These are phyloP conservation scores for Kwoniella heveanensis DNA, from an alignment of 768 basidiomycete genomes.

Conservation along the genomic window DNA sequence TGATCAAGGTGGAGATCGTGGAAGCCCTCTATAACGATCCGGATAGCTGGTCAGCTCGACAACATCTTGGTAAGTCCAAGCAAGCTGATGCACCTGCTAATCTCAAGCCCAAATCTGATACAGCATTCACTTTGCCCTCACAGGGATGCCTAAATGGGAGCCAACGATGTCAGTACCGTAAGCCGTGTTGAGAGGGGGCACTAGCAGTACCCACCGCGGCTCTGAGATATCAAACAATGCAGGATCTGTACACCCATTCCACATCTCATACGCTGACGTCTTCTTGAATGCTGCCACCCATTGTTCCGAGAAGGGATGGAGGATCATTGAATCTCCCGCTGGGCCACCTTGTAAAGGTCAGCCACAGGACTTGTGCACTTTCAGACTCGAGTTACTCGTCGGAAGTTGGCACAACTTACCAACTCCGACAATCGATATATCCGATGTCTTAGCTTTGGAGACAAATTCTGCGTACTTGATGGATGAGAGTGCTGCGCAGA, in stretches of 20 bases:
- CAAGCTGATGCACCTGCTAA: conserved; percentile 61
- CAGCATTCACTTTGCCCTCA: conserved; percentile 82
- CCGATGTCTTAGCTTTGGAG: conserved; percentile 64
- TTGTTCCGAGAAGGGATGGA: conserved; percentile 76
- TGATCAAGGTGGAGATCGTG: conserved; percentile 92
- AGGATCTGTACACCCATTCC: conserved; percentile 89
- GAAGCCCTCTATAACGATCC: conserved; percentile 67
- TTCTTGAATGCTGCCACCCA: conserved; percentile 88
- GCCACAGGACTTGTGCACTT: background rate
- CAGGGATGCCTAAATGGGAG: conserved; percentile 75
- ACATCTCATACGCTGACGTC: conserved; percentile 84
- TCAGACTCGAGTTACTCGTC: background rate
- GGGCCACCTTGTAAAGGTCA: conserved; percentile 22
- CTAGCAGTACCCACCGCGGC: conserved; percentile 69
- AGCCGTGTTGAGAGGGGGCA: too few species aligned
- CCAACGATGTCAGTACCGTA: background rate
- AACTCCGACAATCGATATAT: conserved; percentile 58
- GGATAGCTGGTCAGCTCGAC: background rate
- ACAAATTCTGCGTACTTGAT: conserved; percentile 89
- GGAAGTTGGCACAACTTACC: conserved; percentile 23
- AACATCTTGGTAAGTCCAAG: background rate
- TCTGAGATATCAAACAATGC: conserved; percentile 94
- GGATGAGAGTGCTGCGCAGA: conserved; percentile 79
- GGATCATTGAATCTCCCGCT: conserved; percentile 30
- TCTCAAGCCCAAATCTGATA: conserved; percentile 87